Conservation (phyloP, 2,329 filamentous ascomycete species). For the Aureobasidium zeae region DNA sequence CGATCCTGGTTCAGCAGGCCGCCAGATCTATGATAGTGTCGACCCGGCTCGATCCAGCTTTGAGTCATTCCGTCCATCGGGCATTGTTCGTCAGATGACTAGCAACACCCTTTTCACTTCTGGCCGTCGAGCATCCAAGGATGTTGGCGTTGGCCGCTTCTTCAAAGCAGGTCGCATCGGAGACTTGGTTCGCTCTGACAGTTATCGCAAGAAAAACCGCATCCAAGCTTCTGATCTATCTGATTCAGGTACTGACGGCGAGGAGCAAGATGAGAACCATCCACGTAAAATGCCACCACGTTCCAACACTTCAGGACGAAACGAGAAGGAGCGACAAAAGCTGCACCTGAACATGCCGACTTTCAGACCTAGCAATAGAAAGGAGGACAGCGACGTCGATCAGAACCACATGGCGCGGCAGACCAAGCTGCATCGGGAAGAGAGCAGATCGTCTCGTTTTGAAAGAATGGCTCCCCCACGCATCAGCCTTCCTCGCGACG, state of each 20-base stretch:
- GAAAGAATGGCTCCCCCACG: constrained; percentile 40
- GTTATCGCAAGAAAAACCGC: constrained; percentile 51
- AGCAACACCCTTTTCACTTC: constrained; percentile 21
- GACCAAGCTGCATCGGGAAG: constrained; percentile 30
- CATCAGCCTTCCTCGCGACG: constrained; percentile 33
- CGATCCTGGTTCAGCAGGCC: constrained; percentile 11
- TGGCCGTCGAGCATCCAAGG: constrained; percentile 26
- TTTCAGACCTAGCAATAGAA: constrained; percentile 39
- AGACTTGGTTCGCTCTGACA: constrained; percentile 58
- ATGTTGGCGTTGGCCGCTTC: constrained; percentile 53
- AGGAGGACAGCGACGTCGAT: constrained; percentile 24
- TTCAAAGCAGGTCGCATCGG: constrained; percentile 71
- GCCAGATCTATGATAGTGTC: constrained; percentile 26
- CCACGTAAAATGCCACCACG: constrained; percentile 16
- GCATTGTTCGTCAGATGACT: constrained; percentile 27
- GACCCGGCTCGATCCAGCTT: constrained; percentile 26
- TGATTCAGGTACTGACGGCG: constrained; percentile 35
- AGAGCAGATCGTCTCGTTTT: constrained; percentile 35
- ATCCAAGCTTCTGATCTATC: constrained; percentile 19
- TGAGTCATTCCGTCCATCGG: constrained; percentile 31
- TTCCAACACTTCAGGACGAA: constrained; percentile 22
- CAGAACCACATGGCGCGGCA: constrained; percentile 37
- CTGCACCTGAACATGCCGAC: constrained; percentile 41
- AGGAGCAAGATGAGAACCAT: constrained; percentile 35
- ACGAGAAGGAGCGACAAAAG: constrained; percentile 33